Evolutionary conservation across 75 land plant genomes (phyloP), one percentile per base, ranked within the genome.

Genomic region (Adiantum capillusveneris): DNA sequence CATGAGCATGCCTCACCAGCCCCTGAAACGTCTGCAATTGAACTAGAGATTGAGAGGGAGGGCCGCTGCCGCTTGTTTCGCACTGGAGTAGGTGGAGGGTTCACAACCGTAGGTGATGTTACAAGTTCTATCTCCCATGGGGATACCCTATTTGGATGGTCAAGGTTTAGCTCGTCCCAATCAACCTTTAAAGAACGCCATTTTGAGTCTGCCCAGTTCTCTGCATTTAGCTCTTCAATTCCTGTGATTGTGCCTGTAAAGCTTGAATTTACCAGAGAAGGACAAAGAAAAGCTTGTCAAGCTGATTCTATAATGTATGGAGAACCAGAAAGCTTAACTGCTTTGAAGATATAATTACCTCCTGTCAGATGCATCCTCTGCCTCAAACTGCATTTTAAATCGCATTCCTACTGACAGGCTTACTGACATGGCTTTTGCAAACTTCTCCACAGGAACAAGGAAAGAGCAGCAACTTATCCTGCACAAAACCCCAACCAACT

Each of bases 321-420:
- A 31, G 1, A 31, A 41, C 5, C n/a, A 46, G 3, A 34, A 34
- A 34, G 37, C 3, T 5, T 34, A 34, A 5, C 9, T 34, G 3
- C 37, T 34, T 34, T 34, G 37, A 20, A 29, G 46, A 3, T 20
- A 45, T 17, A 19, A 16, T 34, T 77, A 87, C 88, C 82, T 81
- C 66, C 83, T 67, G 65, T 87, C 92, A 57, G 84, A 87, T 46
- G 86, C 77, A 57, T 87, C 92, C 21, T 87, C 92, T 49, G 89
- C 84, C 58, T 84, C 87, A 64, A 87, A 87, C 70, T 70, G 72
- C 92, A 84, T 87, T 71, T 81, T 81, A 44, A 87, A 84, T 42
- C 90, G 63, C 86, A 86, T 86, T 28, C 90, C 90, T 27, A 83
- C 75, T 1, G 82, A 74, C 42, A 87, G 50, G 26, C 79, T 79